Conservation (phyloP, 2,329 filamentous ascomycete species). For the Scedosporium aurantiacum region DNA sequence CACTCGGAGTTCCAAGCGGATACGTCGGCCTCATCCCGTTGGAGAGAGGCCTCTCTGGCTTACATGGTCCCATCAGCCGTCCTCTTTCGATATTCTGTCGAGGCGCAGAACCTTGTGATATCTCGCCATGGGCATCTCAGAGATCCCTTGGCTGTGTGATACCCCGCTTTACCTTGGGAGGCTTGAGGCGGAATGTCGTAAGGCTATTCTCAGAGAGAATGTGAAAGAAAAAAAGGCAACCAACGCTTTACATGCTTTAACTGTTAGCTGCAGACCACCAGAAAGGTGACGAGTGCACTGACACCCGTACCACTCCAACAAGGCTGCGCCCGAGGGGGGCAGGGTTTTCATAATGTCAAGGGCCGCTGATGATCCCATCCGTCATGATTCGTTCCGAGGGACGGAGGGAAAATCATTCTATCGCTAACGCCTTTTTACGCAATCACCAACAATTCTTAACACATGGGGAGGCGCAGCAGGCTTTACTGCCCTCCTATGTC, state of each 20-base stretch:
- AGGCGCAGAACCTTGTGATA: background rate
- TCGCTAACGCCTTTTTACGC: background rate
- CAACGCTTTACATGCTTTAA: background rate
- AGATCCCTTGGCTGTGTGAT: background rate
- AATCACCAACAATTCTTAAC: background rate
- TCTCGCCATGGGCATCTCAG: background rate
- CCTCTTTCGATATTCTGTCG: background rate
- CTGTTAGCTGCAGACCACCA: background rate
- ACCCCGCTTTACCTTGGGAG: no score
- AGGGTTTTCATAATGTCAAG: no score
- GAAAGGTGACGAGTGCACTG: background rate
- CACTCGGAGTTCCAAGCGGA: background rate
- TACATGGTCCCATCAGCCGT: background rate
- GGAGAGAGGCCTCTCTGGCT: background rate
- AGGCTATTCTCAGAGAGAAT: background rate
- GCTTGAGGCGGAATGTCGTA: background rate
- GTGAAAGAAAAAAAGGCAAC: background rate
- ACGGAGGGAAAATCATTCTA: background rate
- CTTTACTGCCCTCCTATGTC: background rate
- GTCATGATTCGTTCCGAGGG: background rate
- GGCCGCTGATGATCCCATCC: no score
- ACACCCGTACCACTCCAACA: background rate
- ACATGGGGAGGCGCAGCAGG: background rate
- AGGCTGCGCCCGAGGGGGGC: no score
- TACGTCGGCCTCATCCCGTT: background rate